Evolutionary conservation across 2,329 filamentous ascomycete species (phyloP), one percentile per base, ranked within the genome.

Genomic region (Mollisiaceae sp.): DNA sequence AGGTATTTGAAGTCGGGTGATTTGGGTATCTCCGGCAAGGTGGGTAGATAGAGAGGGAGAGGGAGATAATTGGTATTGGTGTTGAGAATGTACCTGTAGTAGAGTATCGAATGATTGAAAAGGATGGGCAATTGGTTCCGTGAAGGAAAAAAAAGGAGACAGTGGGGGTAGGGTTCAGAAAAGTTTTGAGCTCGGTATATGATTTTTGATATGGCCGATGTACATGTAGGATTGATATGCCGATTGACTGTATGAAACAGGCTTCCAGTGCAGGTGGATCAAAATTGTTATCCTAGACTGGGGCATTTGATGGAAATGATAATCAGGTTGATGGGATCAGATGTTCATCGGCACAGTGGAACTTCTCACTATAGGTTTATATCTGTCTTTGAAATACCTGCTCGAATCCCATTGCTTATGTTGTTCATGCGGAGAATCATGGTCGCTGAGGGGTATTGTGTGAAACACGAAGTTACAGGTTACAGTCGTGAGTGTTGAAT

Each of bases 191-290:
- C 20, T 24, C 24, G 45, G 20, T 50, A 20, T 14, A 18, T 54
- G 22, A 12, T 18, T 12, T 54, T 27, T 15, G 11, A 54, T 41
- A n/a, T 50, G 45, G 45, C 45, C n/a, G 24, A 24, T 24, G n/a
- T 50, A 50, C 45, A n/a, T n/a, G 45, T 50, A 50, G n/a, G n/a
- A 4, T 50, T 50, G n/a, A 32, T 54, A 35, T 35, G 50, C 22
- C 27, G 27, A 35, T 54, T 32, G 22, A 35, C 15, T 14, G 50
- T 54, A 27, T 54, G n/a, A n/a, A n/a, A n/a, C n/a, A 54, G 8
- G 32, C 27, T 32, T 3, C 27, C 14, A 4, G 18, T 54, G 24
- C 50, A 32, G 12, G 22, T 15, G 5, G 11, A 18, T 54, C 4
- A 32, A 35, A 6, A 6, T 14, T 54, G 50, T 22, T 54, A 54